These are phyloP conservation scores for Athelia sp. DNA, from an alignment of 1,284 basidiomycete species.

Conservation along the genomic window DNA sequence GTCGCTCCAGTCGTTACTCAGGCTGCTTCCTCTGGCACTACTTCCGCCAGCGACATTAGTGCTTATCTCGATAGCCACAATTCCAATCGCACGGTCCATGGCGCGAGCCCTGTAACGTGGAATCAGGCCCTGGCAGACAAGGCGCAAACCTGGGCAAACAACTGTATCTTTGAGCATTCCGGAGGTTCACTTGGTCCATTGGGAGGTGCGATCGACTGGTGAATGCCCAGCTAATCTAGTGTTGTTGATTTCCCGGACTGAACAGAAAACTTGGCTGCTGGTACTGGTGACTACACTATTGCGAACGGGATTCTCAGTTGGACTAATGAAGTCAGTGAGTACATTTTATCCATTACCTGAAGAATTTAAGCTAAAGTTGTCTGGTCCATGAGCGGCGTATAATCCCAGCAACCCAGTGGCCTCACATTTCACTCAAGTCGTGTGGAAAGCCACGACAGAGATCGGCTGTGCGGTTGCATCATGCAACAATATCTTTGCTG, in stretches of 20 bases:
- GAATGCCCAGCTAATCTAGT: not conserved
- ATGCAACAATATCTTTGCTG: no score
- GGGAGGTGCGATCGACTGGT: constrained; percentile 40
- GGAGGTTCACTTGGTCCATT: constrained; percentile 54
- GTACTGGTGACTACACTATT: constrained; percentile 32
- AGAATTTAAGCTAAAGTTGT: not conserved
- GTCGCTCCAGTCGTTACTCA: no score
- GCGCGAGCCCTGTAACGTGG: constrained; percentile 55
- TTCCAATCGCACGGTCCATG: constrained; percentile 50
- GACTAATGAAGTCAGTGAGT: constrained; percentile 36
- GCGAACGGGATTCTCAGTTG: constrained; percentile 32
- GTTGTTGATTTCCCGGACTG: constrained; percentile 38
- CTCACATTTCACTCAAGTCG: constrained; percentile 49
- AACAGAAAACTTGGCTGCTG: constrained; percentile 49
- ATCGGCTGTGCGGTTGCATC: constrained; percentile 38
- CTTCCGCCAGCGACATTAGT: constrained; percentile 26
- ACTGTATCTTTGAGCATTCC: constrained; percentile 60
- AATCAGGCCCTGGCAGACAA: constrained; percentile 45
- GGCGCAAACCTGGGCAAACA: constrained; percentile 62
- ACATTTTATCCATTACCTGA: constrained; percentile 1
- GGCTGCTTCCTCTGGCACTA: no score
- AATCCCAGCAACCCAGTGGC: constrained; percentile 33
- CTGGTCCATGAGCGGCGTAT: no score
- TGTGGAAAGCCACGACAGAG: constrained; percentile 45
- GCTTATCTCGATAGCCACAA: constrained; percentile 57